Conservation (phyloP, 305 asterid species). For the Fraxinus ornus region DNA sequence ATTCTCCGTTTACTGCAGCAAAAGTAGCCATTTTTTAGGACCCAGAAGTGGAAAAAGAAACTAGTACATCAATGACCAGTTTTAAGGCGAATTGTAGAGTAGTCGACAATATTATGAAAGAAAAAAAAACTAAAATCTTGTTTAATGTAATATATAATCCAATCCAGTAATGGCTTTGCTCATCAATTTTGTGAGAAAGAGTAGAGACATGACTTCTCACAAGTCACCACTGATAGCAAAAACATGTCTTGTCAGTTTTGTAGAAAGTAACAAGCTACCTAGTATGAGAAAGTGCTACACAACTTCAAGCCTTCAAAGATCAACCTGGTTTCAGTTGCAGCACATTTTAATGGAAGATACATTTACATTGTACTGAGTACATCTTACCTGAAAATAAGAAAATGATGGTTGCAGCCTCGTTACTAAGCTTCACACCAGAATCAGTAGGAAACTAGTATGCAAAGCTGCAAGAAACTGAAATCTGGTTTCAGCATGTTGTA, state of each 20-base stretch:
- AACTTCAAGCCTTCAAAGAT: conserved; percentile 28
- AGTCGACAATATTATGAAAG: not conserved
- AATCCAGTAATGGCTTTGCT: not conserved
- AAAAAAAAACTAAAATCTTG: not conserved
- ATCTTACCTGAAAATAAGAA: conserved; percentile 30
- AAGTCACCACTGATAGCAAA: not conserved
- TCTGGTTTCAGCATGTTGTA: not conserved
- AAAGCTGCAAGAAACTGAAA: not conserved
- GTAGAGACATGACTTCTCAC: not conserved
- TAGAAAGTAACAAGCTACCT: conserved; percentile 21
- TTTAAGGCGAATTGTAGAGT: not conserved
- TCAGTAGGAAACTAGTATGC: not conserved
- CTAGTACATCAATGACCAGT: not conserved
- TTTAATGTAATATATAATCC: not conserved
- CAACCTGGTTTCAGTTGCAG: conserved; percentile 34
- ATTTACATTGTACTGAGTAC: conserved; percentile 34
- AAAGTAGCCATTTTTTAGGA: not conserved
- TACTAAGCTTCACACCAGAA: conserved; percentile 17
- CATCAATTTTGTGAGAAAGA: not conserved
- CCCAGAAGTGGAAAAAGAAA: not conserved
- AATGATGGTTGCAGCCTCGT: conserved; percentile 7
- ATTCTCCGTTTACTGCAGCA: conserved; percentile 38
- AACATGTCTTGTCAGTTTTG: not conserved
- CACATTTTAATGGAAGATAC: conserved; percentile 20
- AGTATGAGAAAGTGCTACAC: conserved; percentile 16